These are phyloP conservation scores for Kluyveromyces nonfermentans DNA, from an alignment of 805 yeast species.

Conservation along the genomic window DNA sequence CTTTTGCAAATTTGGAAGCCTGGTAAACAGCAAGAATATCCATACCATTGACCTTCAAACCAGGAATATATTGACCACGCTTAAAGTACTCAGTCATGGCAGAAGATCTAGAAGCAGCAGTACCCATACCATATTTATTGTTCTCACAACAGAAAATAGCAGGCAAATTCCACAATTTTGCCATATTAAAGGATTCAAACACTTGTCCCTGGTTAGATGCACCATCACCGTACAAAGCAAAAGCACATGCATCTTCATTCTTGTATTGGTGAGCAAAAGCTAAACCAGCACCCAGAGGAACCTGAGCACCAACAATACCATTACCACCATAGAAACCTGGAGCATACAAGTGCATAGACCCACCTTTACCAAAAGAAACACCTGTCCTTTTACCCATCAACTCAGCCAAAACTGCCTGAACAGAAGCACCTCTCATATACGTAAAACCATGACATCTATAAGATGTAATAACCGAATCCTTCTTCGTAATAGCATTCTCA, in stretches of 20 bases:
- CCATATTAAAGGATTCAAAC: conserved; percentile 97
- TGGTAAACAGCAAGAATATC: conserved; percentile 91
- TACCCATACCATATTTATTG: conserved; percentile 99
- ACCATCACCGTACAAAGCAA: conserved; percentile 95
- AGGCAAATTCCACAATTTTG: conserved; percentile 96
- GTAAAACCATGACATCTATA: conserved; percentile 99
- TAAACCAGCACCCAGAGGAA: conserved; percentile 94
- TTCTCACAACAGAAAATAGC: conserved; percentile 94
- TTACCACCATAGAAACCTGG: conserved; percentile 97
- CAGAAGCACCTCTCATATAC: conserved; percentile 90
- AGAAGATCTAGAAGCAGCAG: conserved; percentile 92
- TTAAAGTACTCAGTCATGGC: conserved; percentile 95
- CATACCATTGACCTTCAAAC: conserved; percentile 98
- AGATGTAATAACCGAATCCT: conserved; percentile 89
- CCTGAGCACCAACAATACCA: conserved; percentile 99
- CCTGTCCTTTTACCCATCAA: conserved; percentile 95
- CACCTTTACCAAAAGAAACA: conserved; percentile 96
- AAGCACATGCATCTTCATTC: conserved; percentile 71
- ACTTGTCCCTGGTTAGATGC: conserved; percentile 99
- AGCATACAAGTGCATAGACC: conserved; percentile 98
- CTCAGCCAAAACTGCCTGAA: conserved; percentile 85
- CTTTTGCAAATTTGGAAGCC: conserved; percentile 95
- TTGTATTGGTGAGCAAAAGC: conserved; percentile 97
- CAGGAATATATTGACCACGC: conserved; percentile 99
- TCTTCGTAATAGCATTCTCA: conserved; percentile 79